Evolutionary conservation across 2,329 filamentous ascomycete species (phyloP), one percentile per base, ranked within the genome.

Genomic region (Pyrenochaeta sp.): DNA sequence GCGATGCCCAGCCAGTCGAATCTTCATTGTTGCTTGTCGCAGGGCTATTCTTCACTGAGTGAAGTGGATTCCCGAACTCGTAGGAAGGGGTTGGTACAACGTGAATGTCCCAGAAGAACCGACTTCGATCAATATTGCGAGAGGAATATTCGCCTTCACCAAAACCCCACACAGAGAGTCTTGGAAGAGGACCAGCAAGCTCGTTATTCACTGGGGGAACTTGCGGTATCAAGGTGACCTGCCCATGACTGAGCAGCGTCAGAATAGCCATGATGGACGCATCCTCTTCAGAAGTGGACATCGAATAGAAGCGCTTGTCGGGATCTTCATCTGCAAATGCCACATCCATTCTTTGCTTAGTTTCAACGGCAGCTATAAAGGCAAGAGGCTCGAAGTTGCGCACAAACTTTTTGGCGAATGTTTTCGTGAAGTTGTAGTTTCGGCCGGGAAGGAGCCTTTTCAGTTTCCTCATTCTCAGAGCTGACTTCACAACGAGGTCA

Each of bases 91-190:
- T 88, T 1, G 85, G 84, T 1, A 76, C 70, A 14, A 85, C 76
- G 29, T 81, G 76, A 23, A 90, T 74, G 7, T 79, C 76, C 67
- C 89, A 90, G 52, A 82, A 80, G 35, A 89, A 79, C 55, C 83
- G 82, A 22, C 77, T 77, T 55, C 86, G 86, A 23, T 87, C 81
- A 50, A 86, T 85, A 44, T 83, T 82, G 41, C 86, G 79, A 15
- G 84, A 86, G 59, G 88, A 83, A 67, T 91, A 91, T 52, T 87
- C 84, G 11, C 82, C 82, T 6, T 86, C 85, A 39, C 83, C 81
- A 59, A 90, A 87, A 1, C 88, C 88, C 63, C 88, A 86, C 2
- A 85, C 84, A 4, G 72, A 76, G 17, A 78, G 53, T 22, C 69
- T 68, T 11, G 74, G 74, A 9, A 63, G 60, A 0, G 72, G 68